These are phyloP conservation scores for Blastocystis sp. DNA, from an alignment of 352 stramenopile species.

Conservation along the genomic window DNA sequence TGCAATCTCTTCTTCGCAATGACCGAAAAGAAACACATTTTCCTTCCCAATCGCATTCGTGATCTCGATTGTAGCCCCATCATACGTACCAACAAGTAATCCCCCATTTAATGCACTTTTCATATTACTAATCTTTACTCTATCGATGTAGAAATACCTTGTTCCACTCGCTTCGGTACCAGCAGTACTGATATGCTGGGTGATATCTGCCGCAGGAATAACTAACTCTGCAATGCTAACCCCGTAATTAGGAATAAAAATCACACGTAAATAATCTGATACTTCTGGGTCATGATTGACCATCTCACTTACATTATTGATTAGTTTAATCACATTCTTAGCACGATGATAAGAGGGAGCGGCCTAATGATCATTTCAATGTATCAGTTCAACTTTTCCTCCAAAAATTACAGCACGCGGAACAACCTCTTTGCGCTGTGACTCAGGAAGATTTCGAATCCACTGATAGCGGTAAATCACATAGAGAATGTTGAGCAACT, in stretches of 20 bases:
- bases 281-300: constrained; percentile 65
- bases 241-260: constrained; percentile 66
- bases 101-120: constrained; percentile 64
- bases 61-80: constrained; percentile 67
- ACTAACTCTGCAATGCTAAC: constrained; percentile 64
- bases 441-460: constrained; percentile 62
- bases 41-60: constrained; percentile 63
- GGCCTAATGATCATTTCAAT: background rate
- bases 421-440: constrained; percentile 44
- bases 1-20: constrained; percentile 60
- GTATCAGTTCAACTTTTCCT: constrained; percentile 43
- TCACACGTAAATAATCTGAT: constrained; percentile 60
- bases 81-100: constrained; percentile 65
- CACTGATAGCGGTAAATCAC: constrained; percentile 64
- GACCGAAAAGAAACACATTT: constrained; percentile 66
- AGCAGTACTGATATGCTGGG: constrained; percentile 65
- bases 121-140: constrained; percentile 34
- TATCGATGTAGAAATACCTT: background rate
- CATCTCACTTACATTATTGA: constrained; percentile 62
- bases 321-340: constrained; percentile 66
- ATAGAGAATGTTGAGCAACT: constrained; percentile 63
- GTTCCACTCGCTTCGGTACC: constrained; percentile 65
- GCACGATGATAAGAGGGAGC: constrained; percentile 64
- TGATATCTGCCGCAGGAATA: constrained; percentile 64
- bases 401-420: constrained; percentile 64